Evolutionary conservation across 2,329 filamentous ascomycete species (phyloP).

Genomic region (Drechslera avenae): DNA sequence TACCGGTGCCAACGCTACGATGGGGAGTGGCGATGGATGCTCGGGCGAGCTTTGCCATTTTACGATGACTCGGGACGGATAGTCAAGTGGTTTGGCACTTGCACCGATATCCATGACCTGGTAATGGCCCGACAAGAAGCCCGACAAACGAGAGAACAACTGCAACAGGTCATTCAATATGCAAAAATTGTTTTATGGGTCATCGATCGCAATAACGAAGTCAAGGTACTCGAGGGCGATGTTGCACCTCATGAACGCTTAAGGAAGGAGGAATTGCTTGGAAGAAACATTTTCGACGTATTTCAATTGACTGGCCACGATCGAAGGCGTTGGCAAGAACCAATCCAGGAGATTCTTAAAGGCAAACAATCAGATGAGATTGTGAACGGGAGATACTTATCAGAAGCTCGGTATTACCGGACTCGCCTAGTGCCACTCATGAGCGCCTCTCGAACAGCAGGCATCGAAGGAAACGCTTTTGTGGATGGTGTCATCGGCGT

Average conservation of each 20-base stretch:
- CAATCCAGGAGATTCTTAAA: conserved; percentile 68
- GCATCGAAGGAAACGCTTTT: conserved; percentile 57
- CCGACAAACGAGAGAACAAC: conserved; percentile 69
- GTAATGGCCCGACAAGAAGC: conserved; percentile 71
- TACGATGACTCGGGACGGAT: conserved; percentile 70
- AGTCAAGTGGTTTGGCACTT: conserved; percentile 81
- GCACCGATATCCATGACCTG: conserved; percentile 77
- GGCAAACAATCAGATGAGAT: conserved; percentile 65
- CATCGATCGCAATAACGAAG: conserved; percentile 64
- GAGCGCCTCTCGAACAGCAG: conserved; percentile 59
- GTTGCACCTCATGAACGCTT: conserved; percentile 53
- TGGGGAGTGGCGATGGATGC: conserved; percentile 79
- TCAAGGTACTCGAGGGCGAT: conserved; percentile 74
- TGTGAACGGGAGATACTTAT: conserved; percentile 62
- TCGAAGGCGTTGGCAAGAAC: conserved; percentile 56
- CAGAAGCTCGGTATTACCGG: conserved; percentile 69
- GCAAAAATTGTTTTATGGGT: conserved; percentile 78
- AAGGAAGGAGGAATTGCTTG: conserved; percentile 51
- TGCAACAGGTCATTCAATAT: conserved; percentile 74
- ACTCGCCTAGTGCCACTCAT: conserved; percentile 72
- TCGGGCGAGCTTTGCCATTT: conserved; percentile 73
- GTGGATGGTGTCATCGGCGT: conserved; percentile 77
- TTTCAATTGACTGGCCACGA: conserved; percentile 51
- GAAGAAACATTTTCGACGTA: conserved; percentile 67
- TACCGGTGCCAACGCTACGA: conserved; percentile 70